These are phyloP conservation scores for Dioscorea zingiberensis DNA, from an alignment of 106 monocot genomes.

Conservation along the genomic window DNA sequence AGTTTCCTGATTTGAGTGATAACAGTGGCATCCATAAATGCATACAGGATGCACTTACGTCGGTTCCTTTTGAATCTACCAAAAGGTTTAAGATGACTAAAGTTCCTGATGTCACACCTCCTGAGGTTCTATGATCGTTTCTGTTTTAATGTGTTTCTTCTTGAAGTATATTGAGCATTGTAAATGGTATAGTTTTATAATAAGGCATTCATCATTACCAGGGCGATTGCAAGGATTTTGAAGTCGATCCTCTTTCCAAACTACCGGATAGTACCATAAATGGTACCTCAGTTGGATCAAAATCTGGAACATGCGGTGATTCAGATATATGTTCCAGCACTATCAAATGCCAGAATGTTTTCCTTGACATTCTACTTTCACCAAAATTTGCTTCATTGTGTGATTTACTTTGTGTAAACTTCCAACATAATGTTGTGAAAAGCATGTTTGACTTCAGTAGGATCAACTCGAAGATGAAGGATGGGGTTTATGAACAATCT, in stretches of 20 bases:
- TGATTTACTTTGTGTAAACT: constrained; percentile 31
- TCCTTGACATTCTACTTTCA: constrained; percentile 28
- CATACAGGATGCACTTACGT: constrained; percentile 29
- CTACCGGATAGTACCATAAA: neutral
- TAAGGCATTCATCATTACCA: neutral
- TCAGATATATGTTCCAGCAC: constrained; percentile 9
- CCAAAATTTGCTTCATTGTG: constrained; percentile 31
- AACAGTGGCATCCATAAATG: constrained; percentile 27
- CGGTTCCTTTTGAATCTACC: constrained; percentile 1
- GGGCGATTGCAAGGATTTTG: neutral
- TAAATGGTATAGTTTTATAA: neutral
- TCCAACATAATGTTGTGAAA: constrained; percentile 10
- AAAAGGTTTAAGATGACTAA: constrained; percentile 1
- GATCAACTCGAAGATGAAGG: constrained; percentile 28
- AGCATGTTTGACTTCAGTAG: constrained; percentile 19
- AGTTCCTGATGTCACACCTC: neutral
- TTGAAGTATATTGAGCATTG: neutral
- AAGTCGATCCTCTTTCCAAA: neutral
- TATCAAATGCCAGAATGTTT: constrained; percentile 22
- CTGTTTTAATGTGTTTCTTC: neutral
- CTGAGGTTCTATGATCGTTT: constrained; percentile 17
- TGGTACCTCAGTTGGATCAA: constrained; percentile 6
- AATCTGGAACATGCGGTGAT: neutral
- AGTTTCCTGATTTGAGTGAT: constrained; percentile 20
- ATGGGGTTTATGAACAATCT: constrained; percentile 21